Evolutionary conservation across 2,329 filamentous ascomycete species (phyloP).

Genomic region (Hortaea werneckii): DNA sequence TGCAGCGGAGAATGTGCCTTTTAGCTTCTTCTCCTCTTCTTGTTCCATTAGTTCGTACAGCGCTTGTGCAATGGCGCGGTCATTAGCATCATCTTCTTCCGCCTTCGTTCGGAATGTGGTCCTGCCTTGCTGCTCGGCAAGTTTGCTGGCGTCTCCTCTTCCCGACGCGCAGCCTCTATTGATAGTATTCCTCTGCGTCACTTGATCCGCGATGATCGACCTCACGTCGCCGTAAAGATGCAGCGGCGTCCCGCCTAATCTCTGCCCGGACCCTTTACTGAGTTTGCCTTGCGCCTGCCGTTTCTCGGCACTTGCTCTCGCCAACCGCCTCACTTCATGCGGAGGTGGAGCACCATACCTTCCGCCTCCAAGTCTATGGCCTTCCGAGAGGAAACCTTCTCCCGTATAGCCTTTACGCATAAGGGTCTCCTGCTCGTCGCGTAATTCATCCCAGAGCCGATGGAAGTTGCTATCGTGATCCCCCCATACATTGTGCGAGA

Average conservation of each 20-base stretch:
- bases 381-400: constrained; percentile 73
- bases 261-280: constrained; percentile 55
- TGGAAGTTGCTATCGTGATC: constrained; percentile 78
- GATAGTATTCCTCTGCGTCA: constrained; percentile 53
- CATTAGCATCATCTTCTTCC: constrained; percentile 81
- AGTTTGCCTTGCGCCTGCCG: constrained; percentile 40
- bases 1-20: constrained; percentile 45
- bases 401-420: constrained; percentile 77
- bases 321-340: constrained; percentile 64
- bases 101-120: constrained; percentile 75
- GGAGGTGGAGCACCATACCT: constrained; percentile 47
- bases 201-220: constrained; percentile 60
- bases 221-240: constrained; percentile 52
- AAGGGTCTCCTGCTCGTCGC: constrained; percentile 72
- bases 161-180: constrained; percentile 68
- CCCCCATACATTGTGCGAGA: constrained; percentile 77
- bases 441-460: constrained; percentile 76
- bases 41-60: constrained; percentile 83
- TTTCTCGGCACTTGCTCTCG: constrained; percentile 59
- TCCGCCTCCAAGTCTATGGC: constrained; percentile 55
- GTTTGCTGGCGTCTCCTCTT: constrained; percentile 54
- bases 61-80: constrained; percentile 73
- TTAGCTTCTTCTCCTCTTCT: constrained; percentile 46
- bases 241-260: constrained; percentile 55
- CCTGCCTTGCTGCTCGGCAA: constrained; percentile 55